A percentile compares a stretch with the other conserved stretches of the same genome.
Conservation (phyloP, 2,329 filamentous ascomycete species). For the Fusarium buharicum region DNA sequence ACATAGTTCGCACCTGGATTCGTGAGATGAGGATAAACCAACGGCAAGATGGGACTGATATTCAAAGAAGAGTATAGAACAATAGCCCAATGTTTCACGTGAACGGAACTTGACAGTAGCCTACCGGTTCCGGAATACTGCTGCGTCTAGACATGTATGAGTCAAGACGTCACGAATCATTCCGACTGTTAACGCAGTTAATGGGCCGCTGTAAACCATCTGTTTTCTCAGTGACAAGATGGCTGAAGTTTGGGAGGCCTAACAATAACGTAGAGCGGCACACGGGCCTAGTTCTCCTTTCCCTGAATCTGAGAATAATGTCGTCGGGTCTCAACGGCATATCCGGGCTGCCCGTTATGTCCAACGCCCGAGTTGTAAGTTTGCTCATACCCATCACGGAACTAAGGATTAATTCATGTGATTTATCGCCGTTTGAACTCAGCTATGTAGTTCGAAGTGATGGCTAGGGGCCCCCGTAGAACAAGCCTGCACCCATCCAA, state of each 20-base stretch:
- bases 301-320: too few species aligned
- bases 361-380: too few species aligned
- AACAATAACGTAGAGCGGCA: too few species aligned
- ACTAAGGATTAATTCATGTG: too few species aligned
- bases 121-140: conserved; percentile 4
- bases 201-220: not conserved
- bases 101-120: conserved; percentile 39
- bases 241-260: conserved; percentile 11
- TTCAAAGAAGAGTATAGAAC: conserved; percentile 48
- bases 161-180: conserved; percentile 15
- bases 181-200: conserved; percentile 13
- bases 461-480: too few species aligned
- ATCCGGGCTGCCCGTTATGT: too few species aligned
- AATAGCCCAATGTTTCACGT: conserved; percentile 44
- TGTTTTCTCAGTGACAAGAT: not conserved
- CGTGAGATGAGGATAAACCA: conserved; percentile 40
- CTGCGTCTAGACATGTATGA: conserved; percentile 10
- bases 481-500: too few species aligned
- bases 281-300: too few species aligned
- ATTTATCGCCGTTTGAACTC: too few species aligned
- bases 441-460: too few species aligned
- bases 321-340: too few species aligned
- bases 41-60: conserved; percentile 48
- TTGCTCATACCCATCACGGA: too few species aligned
- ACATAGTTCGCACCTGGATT: conserved; percentile 34